Base-by-base conservation (phyloP, 495 filamentous ascomycete species). In the Bacidia gigantensis region DNA sequence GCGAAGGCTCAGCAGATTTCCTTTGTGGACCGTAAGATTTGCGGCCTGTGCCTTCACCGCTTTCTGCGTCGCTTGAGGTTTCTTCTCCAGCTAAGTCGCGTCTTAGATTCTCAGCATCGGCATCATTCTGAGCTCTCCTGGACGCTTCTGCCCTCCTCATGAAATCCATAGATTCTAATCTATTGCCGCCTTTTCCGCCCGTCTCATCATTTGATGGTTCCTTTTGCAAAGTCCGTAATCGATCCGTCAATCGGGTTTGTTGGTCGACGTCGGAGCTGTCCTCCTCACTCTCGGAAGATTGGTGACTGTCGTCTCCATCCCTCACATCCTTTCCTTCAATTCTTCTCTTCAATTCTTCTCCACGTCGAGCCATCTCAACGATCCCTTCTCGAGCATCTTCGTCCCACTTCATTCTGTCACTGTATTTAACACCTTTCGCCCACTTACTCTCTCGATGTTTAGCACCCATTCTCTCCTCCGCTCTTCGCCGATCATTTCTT, bases 381-480 rank as follows among this genome's bases (percentile, higher is more conserved):
- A 94, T 75, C 26, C 83, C 84, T 44, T 79, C 69, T 40, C 83
- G 77, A 35, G 84, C 86, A 58, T 90, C 82, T 38, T 87, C 85
- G 58, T 93, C 86, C 87, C 87, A 92, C 3, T 80, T 78, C 17
- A 80, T 81, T 40, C 85, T 79, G 7, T 84, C 83, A 42, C 77
- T 84, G 53, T 86, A 76, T 62, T 89, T 92, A 55, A 89, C 71
- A 49, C 79, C 79, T 71, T 95, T 96, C 11, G 90, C 89, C 88
- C 90, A 98, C 59, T 86, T 94, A 69, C 89, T 95, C 32, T 94
- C 86, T 50, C 81, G 75, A 66, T 96, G 89, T 55, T 87, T 84
- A 11, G 81, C 78, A 23, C 88, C 84, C 82, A 98, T 93, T 57
- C 92, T 72, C 61, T 90, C 89, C 64, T 84, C 78, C 3, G 92